Evolutionary conservation across 352 stramenopile genomes (phyloP), one percentile per base, ranked within the genome.

Genomic region (Globisporangium lucens): DNA sequence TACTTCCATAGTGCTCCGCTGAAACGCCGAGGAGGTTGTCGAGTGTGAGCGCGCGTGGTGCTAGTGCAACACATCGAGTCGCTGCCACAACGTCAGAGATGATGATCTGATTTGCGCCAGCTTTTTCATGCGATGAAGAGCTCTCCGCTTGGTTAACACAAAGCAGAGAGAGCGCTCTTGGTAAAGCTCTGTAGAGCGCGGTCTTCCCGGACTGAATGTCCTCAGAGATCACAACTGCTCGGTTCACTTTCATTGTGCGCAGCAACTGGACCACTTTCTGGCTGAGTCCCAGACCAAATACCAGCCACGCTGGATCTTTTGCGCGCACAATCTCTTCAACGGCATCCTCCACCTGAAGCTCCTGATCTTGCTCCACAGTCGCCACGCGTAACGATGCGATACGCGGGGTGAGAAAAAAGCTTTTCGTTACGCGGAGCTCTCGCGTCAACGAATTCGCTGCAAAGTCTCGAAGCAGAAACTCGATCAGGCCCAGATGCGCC

Each of bases 131-230:
- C 4, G 15, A 47, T 20, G 22, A 0, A 35, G 30, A 33, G 30
- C 47, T 35, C 27, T 24, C 5, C 0, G 27, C 4, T 8, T 55
- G 30, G 5, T 51, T n/a, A 36, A 30, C 46, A 17, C 30, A 38
- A 38, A 79, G 62, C 9, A 72, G 35, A 2, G 69, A 69, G 10
- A 85, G 51, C 20, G 77, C 71, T 4, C 66, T 63, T 7, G 77
- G 76, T 7, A 91, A 59, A 0, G 75, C 68, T 20, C n/a, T 33
- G 43, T 87, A 90, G 3, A 90, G 22, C 24, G 74, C 72, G 0
- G 83, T 90, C 60, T 93, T 93, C 1, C 85, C 85, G 4, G 66
- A 71, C 24, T 83, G 75, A 5, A 76, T 20, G 4, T 74, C 70
- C 0, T 83, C 85, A 4, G 77, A 73, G 13, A 93, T 33, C 6